phyloP scores from a whole-genome alignment of 495 filamentous ascomycete species.

The Penicillium atrosanguineum region DNA sequence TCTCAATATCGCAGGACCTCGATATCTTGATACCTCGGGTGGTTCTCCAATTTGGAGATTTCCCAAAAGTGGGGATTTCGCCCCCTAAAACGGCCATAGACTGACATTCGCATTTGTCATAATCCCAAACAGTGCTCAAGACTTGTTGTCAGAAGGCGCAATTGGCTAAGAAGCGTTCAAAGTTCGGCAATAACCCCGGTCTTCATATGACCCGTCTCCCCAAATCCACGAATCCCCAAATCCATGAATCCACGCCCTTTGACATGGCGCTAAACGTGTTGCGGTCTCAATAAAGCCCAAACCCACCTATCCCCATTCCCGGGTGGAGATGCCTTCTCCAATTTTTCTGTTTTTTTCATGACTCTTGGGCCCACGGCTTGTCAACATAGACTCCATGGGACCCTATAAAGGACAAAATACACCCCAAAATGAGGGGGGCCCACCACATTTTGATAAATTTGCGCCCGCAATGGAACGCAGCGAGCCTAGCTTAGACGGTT shows the following conservation, averaged over 20 bases:
- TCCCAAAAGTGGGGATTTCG: background rate
- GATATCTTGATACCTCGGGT: background rate
- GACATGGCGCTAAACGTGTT: too few relatives aligned
- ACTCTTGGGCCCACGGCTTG: conserved; percentile 5
- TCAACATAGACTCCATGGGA: background rate
- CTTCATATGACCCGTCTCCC: background rate
- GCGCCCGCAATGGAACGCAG: conserved; percentile 15
- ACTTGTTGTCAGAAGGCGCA: background rate
- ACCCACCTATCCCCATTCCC: background rate
- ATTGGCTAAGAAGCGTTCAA: background rate
- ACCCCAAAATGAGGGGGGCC: background rate
- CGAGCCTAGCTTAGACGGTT: conserved; percentile 13
- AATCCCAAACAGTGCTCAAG: background rate
- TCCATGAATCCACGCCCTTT: background rate
- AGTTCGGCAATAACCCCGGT: conserved; percentile 1
- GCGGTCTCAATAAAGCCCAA: too few relatives aligned
- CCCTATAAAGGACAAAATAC: conserved; percentile 2
- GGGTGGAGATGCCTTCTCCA: conserved; percentile 16
- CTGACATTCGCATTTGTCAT: background rate
- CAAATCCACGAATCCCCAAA: too few relatives aligned
- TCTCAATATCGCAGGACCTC: too few relatives aligned
- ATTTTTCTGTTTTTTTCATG: conserved; percentile 9
- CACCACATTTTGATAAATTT: background rate
- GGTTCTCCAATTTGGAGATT: conserved; percentile 15
- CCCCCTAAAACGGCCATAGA: background rate